A percentile compares a stretch with the other conserved stretches of the same genome.
Evolutionary conservation across 305 asterid species (phyloP).

Genomic region (Fraxinus sp.): DNA sequence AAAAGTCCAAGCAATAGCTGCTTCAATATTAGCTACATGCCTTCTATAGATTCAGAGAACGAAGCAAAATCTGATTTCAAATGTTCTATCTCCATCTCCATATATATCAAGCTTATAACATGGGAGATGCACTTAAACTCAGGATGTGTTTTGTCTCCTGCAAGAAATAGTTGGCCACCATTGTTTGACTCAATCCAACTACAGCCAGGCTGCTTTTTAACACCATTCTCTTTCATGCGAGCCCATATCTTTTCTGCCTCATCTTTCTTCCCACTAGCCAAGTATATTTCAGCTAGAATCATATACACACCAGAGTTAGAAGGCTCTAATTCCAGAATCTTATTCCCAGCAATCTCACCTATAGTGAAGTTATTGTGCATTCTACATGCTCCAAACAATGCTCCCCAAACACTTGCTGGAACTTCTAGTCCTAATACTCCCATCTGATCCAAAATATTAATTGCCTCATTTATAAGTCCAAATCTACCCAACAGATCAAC

Average conservation of each 20-base stretch:
- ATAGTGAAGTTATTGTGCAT: conserved; percentile 55
- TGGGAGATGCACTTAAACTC: conserved; percentile 34
- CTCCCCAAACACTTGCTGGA: conserved; percentile 75
- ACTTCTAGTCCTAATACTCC: conserved; percentile 30
- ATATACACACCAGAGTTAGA: conserved; percentile 60
- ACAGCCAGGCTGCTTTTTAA: conserved; percentile 67
- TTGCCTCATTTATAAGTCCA: conserved; percentile 57
- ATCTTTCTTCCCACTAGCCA: conserved; percentile 56
- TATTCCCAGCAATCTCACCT: conserved; percentile 67
- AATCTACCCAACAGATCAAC: conserved; percentile 65
- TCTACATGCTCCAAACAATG: conserved; percentile 66
- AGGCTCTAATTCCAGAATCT: conserved; percentile 51
- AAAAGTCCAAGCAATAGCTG: background rate
- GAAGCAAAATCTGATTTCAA: conserved; percentile 8
- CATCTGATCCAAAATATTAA: conserved; percentile 47
- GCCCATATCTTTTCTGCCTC: conserved; percentile 52
- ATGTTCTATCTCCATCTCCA: conserved; percentile 29
- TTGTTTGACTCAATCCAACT: conserved; percentile 66
- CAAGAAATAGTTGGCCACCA: conserved; percentile 44
- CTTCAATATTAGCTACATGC: background rate
- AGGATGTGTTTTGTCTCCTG: conserved; percentile 44
- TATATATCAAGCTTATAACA: conserved; percentile 32
- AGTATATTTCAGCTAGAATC: conserved; percentile 56
- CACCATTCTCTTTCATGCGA: conserved; percentile 55
- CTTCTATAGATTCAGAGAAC: conserved; percentile 15